Conservation (phyloP, 768 basidiomycete genomes). For the Russula earlei region DNA sequence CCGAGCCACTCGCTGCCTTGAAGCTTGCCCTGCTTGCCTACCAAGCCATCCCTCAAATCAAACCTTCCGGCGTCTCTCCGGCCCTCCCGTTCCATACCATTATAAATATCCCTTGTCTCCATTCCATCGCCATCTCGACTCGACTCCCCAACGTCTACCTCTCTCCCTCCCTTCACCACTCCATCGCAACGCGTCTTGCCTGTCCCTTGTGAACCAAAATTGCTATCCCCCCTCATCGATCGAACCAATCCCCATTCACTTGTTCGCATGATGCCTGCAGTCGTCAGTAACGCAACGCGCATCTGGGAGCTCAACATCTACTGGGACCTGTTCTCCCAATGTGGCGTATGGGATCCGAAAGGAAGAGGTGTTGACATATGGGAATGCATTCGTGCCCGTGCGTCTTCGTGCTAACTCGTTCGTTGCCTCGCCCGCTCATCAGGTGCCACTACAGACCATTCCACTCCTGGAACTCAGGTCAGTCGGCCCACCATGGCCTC, state of each 20-base stretch:
- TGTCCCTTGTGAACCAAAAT: neutral
- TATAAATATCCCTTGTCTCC: conserved; percentile 17
- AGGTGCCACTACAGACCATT: conserved; percentile 40
- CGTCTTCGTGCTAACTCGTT: conserved; percentile 25
- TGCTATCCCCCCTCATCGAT: neutral
- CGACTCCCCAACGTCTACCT: conserved; percentile 1
- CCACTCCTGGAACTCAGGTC: conserved; percentile 41
- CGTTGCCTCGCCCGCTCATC: neutral
- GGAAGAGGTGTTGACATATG: conserved; percentile 63
- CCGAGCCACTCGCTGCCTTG: neutral
- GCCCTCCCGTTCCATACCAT: conserved; percentile 5
- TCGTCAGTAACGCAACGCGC: conserved; percentile 56
- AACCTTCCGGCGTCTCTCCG: conserved; percentile 11
- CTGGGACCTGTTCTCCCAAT: conserved; percentile 58
- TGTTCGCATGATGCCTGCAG: conserved; percentile 28
- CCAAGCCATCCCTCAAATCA: conserved; percentile 9
- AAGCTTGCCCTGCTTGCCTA: neutral
- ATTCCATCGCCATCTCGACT: conserved; percentile 1
- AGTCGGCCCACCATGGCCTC: neutral
- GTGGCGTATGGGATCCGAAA: conserved; percentile 61
- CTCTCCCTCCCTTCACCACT: conserved; percentile 7
- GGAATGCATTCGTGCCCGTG: conserved; percentile 66
- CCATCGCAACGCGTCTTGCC: neutral
- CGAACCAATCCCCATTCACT: neutral
- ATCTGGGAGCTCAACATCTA: conserved; percentile 62